Percentiles rank a stretch among this genome's conserved stretches.
Evolutionary conservation across 2,329 filamentous ascomycete species (phyloP).

Genomic region (Akanthomyces lecanii): DNA sequence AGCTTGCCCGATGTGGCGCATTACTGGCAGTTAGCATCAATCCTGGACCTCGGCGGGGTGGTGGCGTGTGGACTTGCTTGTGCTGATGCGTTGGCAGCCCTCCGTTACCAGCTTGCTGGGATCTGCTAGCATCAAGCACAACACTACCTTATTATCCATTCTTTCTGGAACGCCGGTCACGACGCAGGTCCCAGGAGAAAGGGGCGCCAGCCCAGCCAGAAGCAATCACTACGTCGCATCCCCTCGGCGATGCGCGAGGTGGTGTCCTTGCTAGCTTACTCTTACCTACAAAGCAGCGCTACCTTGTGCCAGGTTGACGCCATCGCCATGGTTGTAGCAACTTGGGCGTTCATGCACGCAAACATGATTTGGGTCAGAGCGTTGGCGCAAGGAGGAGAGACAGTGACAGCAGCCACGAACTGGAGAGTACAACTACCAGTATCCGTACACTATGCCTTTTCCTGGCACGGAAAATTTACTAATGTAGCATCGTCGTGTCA

Average conservation of each 20-base stretch:
- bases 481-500: slow-evolving; percentile 1
- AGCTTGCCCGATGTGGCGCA: slow-evolving; percentile 7
- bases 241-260: slow-evolving; percentile 3
- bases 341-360: not conserved
- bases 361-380: slow-evolving; percentile 8
- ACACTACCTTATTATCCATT: not conserved
- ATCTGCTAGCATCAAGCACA: not conserved
- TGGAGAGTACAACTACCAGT: not conserved
- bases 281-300: not conserved
- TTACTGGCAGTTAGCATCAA: not conserved
- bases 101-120: slow-evolving; percentile 7
- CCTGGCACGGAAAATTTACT: not conserved
- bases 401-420: not conserved
- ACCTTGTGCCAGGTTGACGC: not conserved
- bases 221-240: not conserved
- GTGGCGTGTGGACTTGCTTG: not conserved
- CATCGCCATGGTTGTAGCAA: not conserved
- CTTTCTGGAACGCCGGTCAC: slow-evolving; percentile 8
- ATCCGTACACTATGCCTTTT: not conserved
- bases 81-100: slow-evolving; percentile 11
- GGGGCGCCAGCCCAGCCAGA: not conserved
- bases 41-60: not conserved
- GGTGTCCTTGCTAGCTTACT: not conserved
- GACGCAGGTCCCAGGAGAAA: slow-evolving; percentile 12
- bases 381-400: slow-evolving; percentile 1